These are phyloP conservation scores for Plantago coronopus DNA, from an alignment of 305 asterid genomes.

Conservation along the genomic window DNA sequence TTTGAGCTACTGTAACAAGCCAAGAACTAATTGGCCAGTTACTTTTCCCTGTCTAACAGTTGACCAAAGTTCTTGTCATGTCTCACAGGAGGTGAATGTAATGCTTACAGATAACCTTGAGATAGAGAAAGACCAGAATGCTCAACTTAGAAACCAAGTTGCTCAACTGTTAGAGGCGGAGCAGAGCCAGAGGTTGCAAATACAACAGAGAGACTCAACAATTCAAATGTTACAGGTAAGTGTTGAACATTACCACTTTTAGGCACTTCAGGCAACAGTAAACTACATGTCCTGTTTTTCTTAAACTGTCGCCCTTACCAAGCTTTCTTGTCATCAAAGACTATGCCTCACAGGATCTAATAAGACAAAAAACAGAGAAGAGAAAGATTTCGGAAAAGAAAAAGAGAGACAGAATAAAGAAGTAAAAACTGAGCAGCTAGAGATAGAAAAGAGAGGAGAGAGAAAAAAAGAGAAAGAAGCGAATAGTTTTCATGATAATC, in stretches of 20 bases:
- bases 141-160: slow-evolving; percentile 69
- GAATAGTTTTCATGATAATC: no score
- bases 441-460: no score
- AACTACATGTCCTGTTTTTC: slow-evolving; percentile 9
- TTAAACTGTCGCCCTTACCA: background rate
- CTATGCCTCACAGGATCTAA: no score
- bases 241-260: slow-evolving; percentile 9
- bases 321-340: no score
- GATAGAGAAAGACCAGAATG: slow-evolving; percentile 89
- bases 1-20: slow-evolving; percentile 16
- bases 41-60: slow-evolving; percentile 22
- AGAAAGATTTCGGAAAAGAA: no score
- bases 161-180: slow-evolving; percentile 73
- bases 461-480: no score
- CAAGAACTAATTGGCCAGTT: background rate
- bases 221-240: slow-evolving; percentile 84
- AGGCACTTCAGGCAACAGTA: background rate
- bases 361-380: no score
- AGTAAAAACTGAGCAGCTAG: no score
- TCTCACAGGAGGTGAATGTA: slow-evolving; percentile 74
- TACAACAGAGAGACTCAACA: slow-evolving; percentile 69
- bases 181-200: slow-evolving; percentile 75
- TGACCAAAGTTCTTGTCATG: slow-evolving; percentile 22
- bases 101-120: slow-evolving; percentile 67
- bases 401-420: no score